Conservation (phyloP, 352 stramenopile genomes). For the Pseudoperonospora humuli region DNA sequence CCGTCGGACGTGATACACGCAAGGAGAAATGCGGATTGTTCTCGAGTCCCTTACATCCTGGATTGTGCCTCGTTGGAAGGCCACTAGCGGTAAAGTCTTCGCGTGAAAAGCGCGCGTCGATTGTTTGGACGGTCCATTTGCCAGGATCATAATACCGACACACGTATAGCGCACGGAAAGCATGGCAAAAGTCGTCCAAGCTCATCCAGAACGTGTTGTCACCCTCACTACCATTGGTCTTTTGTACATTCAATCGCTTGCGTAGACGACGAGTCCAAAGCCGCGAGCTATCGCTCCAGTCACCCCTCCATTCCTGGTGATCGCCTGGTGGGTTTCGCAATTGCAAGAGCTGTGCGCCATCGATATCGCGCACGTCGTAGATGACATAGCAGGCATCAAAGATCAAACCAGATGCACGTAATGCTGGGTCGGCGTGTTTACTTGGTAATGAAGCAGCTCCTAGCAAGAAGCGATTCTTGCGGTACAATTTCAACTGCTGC, state of each 20-base stretch:
- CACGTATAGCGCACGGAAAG: conserved; percentile 88
- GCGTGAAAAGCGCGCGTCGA: conserved; percentile 50
- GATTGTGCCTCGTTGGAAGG: conserved; percentile 82
- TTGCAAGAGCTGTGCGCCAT: conserved; percentile 80
- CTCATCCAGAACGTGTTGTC: conserved; percentile 94
- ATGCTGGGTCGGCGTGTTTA: conserved; percentile 78
- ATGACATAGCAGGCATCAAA: conserved; percentile 90
- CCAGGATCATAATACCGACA: conserved; percentile 88
- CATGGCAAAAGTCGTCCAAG: conserved; percentile 91
- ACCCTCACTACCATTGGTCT: conserved; percentile 63
- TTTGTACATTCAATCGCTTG: conserved; percentile 53
- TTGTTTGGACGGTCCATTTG: conserved; percentile 56
- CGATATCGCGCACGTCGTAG: conserved; percentile 84
- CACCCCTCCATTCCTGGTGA: conserved; percentile 88
- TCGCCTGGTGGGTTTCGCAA: conserved; percentile 90
- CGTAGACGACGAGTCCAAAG: conserved; percentile 88
- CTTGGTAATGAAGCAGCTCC: conserved; percentile 82
- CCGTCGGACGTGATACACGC: conserved; percentile 60
- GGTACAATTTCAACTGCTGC: conserved; percentile 82
- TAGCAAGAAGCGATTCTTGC: conserved; percentile 86
- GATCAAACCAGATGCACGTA: conserved; percentile 85
- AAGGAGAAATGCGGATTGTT: conserved; percentile 88
- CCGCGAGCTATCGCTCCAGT: conserved; percentile 88
- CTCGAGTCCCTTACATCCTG: conserved; percentile 54
- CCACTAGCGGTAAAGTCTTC: conserved; percentile 61